These are phyloP conservation scores for Plasmopara viticola DNA, from an alignment of 352 stramenopile species.

Conservation along the genomic window DNA sequence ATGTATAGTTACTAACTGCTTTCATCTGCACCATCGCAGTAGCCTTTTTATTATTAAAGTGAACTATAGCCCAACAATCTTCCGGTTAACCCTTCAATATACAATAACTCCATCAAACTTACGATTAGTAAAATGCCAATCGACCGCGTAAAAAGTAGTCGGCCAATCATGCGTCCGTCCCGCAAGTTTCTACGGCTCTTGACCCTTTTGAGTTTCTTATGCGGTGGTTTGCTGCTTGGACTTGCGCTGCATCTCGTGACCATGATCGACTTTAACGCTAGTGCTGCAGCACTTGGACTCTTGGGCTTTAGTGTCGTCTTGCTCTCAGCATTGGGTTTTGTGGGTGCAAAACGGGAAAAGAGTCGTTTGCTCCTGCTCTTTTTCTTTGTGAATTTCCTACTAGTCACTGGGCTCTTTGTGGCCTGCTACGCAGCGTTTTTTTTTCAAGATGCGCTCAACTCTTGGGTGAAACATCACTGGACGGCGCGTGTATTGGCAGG, in stretches of 20 bases:
- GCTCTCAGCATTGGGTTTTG: slow-evolving; percentile 54
- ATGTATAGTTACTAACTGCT: no score
- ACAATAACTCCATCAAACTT: no score
- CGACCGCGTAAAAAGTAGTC: no score
- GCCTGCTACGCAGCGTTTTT: slow-evolving; percentile 57
- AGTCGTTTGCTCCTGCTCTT: slow-evolving; percentile 59
- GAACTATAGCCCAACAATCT: no score
- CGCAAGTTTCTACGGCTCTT: slow-evolving; percentile 56
- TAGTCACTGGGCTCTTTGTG: slow-evolving; percentile 55
- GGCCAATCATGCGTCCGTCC: slow-evolving; percentile 47
- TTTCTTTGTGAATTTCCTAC: slow-evolving; percentile 72
- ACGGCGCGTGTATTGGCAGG: slow-evolving; percentile 32
- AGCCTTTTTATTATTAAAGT: no score
- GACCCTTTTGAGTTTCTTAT: slow-evolving; percentile 46
- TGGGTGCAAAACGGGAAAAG: slow-evolving; percentile 59
- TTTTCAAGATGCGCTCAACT: slow-evolving; percentile 55
- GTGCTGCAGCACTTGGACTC: slow-evolving; percentile 36
- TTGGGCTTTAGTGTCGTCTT: slow-evolving; percentile 43
- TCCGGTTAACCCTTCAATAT: no score
- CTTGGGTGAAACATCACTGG: slow-evolving; percentile 81
- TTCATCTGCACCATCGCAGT: no score
- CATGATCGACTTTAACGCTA: slow-evolving; percentile 39
- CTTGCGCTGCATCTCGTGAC: slow-evolving; percentile 53
- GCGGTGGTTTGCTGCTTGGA: slow-evolving; percentile 41
- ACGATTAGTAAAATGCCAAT: no score